A percentile compares a stretch with the other conserved stretches of the same genome.
Conservation (phyloP, 345 rosid species). For the Melaleuca quinquenervia region DNA sequence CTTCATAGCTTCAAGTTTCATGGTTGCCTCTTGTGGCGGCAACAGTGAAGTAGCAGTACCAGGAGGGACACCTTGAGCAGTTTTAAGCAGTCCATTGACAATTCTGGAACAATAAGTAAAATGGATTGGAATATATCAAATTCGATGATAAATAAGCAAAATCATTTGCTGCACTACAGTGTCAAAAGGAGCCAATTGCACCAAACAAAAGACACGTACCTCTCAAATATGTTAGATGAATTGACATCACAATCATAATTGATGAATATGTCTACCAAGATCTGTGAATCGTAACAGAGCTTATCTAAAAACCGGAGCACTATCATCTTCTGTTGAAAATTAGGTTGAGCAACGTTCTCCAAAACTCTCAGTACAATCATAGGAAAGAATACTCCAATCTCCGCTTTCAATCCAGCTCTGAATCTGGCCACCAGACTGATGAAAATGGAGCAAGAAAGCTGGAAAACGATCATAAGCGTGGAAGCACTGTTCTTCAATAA, state of each 20-base stretch:
- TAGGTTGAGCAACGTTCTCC: conserved; percentile 97
- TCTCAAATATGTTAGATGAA: conserved; percentile 96
- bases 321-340: conserved; percentile 97
- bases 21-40: conserved; percentile 86
- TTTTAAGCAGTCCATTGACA: conserved; percentile 99
- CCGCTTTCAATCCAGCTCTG: conserved; percentile 98
- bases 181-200: background rate
- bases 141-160: background rate
- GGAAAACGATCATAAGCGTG: conserved; percentile 91
- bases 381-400: conserved; percentile 99
- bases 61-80: conserved; percentile 96
- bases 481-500: conserved; percentile 96
- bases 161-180: background rate
- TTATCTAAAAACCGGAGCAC: conserved; percentile 94
- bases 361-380: conserved; percentile 96
- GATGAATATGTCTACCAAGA: conserved; percentile 90
- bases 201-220: conserved; percentile 31
- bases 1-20: conserved; percentile 98
- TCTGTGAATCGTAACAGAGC: conserved; percentile 96
- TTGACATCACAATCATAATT: conserved; percentile 99
- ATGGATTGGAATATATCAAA: background rate
- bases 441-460: conserved; percentile 99
- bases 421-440: conserved; percentile 95
- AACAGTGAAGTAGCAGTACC: conserved; percentile 66
- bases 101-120: conserved; percentile 41